phyloP scores from a whole-genome alignment of 768 basidiomycete species.

The Amanita thiersii region DNA sequence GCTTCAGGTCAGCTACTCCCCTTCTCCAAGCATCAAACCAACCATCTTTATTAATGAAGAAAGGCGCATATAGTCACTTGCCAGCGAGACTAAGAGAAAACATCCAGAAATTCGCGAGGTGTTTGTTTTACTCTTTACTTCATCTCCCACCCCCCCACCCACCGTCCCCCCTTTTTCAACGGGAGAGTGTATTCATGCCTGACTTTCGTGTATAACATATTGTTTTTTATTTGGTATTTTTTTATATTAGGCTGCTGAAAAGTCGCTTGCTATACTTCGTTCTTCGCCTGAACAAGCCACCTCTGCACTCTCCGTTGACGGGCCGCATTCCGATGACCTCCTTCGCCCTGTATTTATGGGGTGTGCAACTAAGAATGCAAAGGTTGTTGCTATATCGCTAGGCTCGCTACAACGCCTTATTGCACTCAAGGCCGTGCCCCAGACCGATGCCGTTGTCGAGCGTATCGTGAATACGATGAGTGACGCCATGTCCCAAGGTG shows the following conservation, averaged over 20 bases:
- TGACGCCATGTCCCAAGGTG: slow-evolving; percentile 86
- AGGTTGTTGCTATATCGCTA: slow-evolving; percentile 88
- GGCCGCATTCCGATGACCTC: slow-evolving; percentile 72
- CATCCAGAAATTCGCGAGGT: slow-evolving; percentile 95
- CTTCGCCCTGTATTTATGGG: slow-evolving; percentile 90
- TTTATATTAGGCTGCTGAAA: slow-evolving; percentile 92
- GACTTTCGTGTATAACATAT: not conserved
- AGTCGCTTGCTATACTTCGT: slow-evolving; percentile 71
- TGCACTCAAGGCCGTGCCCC: slow-evolving; percentile 75
- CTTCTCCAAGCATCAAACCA: too few species aligned
- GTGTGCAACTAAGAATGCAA: slow-evolving; percentile 86
- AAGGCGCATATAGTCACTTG: slow-evolving; percentile 64
- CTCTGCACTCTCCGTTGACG: slow-evolving; percentile 64
- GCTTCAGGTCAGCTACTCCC: slow-evolving; percentile 41
- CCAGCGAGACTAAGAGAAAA: slow-evolving; percentile 82
- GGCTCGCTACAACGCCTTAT: slow-evolving; percentile 90
- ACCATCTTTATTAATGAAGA: too few species aligned
- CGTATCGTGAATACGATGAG: slow-evolving; percentile 78
- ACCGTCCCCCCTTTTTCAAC: slow-evolving; percentile 14
- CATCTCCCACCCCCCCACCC: too few species aligned
- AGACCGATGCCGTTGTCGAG: slow-evolving; percentile 66
- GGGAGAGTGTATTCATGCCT: not conserved
- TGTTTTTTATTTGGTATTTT: not conserved
- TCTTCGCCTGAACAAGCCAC: slow-evolving; percentile 79
- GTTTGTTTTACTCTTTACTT: too few species aligned